These are phyloP conservation scores for Aspergillus brunneoviolaceus DNA, from an alignment of 2,329 filamentous ascomycete genomes.

Conservation along the genomic window DNA sequence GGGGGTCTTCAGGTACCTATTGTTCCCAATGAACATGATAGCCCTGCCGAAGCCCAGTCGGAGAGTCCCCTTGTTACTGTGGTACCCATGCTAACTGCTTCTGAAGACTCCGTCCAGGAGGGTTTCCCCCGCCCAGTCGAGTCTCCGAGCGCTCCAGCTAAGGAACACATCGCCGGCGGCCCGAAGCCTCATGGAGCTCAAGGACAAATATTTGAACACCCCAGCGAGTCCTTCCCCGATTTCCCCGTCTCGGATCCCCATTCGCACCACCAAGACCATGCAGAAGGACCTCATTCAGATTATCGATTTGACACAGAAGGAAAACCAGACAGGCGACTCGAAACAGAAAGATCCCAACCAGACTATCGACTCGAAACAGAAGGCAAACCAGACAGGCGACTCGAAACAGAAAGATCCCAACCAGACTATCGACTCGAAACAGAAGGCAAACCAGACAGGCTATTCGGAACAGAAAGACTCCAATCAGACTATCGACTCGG, in stretches of 20 bases:
- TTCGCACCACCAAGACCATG: background rate
- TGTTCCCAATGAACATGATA: constrained; percentile 1
- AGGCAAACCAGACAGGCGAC: too few species aligned
- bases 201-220: background rate
- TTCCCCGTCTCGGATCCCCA: background rate
- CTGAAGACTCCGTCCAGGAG: background rate
- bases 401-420: too few species aligned
- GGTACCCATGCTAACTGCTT: background rate
- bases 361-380: too few species aligned
- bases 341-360: too few species aligned
- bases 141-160: background rate
- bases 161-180: background rate
- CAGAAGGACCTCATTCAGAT: constrained; percentile 16
- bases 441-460: too few species aligned
- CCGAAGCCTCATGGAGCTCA: background rate
- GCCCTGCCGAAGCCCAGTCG: background rate
- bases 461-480: too few species aligned
- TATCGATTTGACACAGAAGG: too few species aligned
- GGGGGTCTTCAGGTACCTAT: background rate
- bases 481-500: too few species aligned
- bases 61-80: background rate
- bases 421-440: too few species aligned
- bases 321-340: too few species aligned
- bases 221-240: background rate
- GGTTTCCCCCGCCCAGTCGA: background rate